A percentile compares a stretch with the other conserved stretches of the same genome.
These are phyloP conservation scores for Epichloe gansuensis DNA, from an alignment of 2,329 filamentous ascomycete genomes.

Conservation along the genomic window DNA sequence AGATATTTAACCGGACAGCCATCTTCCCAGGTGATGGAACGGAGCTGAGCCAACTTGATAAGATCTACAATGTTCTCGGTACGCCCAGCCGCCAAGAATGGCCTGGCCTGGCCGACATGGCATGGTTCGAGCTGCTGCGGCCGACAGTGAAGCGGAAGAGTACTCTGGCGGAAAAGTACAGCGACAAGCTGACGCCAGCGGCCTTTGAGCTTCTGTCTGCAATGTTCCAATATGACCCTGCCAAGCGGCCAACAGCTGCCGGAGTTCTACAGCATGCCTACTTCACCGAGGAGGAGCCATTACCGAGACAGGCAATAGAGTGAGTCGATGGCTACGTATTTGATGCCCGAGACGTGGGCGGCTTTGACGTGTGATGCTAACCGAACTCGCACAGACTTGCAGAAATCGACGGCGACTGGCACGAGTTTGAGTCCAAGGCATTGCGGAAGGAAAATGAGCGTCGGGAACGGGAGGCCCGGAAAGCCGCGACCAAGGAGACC, in stretches of 20 bases:
- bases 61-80: constrained; percentile 86
- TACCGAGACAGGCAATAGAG: constrained; percentile 66
- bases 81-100: constrained; percentile 76
- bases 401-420: constrained; percentile 84
- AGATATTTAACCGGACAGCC: constrained; percentile 87
- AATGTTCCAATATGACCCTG: constrained; percentile 86
- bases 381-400: constrained; percentile 43
- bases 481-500: constrained; percentile 26
- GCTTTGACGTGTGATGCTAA: neutral
- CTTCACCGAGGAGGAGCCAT: constrained; percentile 71
- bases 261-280: constrained; percentile 80
- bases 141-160: constrained; percentile 61
- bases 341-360: neutral
- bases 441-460: constrained; percentile 79
- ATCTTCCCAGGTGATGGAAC: constrained; percentile 92
- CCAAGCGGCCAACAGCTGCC: constrained; percentile 67
- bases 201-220: constrained; percentile 70
- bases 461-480: constrained; percentile 39
- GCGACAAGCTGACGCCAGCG: constrained; percentile 59
- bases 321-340: constrained; percentile 32
- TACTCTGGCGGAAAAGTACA: constrained; percentile 73
- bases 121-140: constrained; percentile 88
- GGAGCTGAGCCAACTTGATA: constrained; percentile 92
- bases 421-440: constrained; percentile 96
- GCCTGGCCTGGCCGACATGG: constrained; percentile 85